phyloP scores from a whole-genome alignment of 1,284 basidiomycete genomes.

The Pyrrhoderma noxium region DNA sequence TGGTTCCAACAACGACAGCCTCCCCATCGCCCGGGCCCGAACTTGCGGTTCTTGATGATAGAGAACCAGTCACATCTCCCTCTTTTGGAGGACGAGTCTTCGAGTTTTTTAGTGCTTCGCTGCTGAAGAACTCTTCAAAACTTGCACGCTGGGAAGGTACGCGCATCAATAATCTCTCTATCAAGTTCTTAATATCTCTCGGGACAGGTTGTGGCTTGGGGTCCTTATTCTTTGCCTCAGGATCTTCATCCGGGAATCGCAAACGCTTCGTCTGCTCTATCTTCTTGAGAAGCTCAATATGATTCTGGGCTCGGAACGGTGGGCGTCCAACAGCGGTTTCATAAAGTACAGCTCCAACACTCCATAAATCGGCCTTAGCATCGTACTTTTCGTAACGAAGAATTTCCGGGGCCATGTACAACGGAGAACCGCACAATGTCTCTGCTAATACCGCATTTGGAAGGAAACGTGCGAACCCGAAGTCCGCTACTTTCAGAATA shows the following conservation, averaged over 20 bases:
- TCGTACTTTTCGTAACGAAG: constrained; percentile 97
- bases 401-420: constrained; percentile 99
- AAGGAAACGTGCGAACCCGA: constrained; percentile 92
- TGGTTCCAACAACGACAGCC: constrained; percentile 8
- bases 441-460: constrained; percentile 94
- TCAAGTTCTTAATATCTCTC: constrained; percentile 82
- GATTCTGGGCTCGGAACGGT: constrained; percentile 92
- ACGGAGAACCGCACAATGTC: constrained; percentile 96
- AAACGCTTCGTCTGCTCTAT: constrained; percentile 85
- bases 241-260: constrained; percentile 89
- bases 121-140: constrained; percentile 90
- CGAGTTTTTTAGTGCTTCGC: constrained; percentile 72
- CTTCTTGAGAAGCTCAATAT: constrained; percentile 90
- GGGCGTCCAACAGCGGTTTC: constrained; percentile 94
- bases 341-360: constrained; percentile 92
- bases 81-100: constrained; percentile 46
- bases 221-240: constrained; percentile 30
- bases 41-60: constrained; percentile 20
- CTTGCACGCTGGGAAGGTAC: constrained; percentile 80
- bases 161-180: constrained; percentile 77
- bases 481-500: constrained; percentile 95
- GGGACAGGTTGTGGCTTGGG: constrained; percentile 59
- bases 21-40: constrained; percentile 8
- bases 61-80: constrained; percentile 20
- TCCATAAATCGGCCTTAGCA: constrained; percentile 97